Evolutionary conservation across 768 basidiomycete species (phyloP).

Genomic region (Auriscalpium microsporum): DNA sequence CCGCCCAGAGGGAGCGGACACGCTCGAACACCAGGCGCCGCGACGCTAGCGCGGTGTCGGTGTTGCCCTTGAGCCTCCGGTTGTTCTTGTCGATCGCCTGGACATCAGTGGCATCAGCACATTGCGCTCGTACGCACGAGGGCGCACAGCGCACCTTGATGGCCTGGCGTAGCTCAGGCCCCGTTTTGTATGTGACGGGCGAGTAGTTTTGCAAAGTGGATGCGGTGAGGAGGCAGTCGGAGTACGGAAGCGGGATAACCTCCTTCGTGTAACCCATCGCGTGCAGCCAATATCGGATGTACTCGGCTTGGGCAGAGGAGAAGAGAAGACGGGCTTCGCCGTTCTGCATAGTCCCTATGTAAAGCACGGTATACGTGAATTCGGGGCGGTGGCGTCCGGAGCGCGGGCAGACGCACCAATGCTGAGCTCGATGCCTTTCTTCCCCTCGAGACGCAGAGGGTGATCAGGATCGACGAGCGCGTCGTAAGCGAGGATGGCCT

Average conservation of each 20-base stretch:
- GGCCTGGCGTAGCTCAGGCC: slow-evolving; percentile 45
- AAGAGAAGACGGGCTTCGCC: slow-evolving; percentile 77
- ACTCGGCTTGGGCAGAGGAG: slow-evolving; percentile 80
- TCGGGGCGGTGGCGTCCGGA: background rate
- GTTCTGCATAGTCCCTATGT: slow-evolving; percentile 52
- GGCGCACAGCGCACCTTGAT: slow-evolving; percentile 39
- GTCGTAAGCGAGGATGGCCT: slow-evolving; percentile 63
- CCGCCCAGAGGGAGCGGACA: slow-evolving; percentile 53
- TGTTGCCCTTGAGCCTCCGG: slow-evolving; percentile 56
- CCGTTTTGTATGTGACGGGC: slow-evolving; percentile 47
- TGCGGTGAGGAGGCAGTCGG: slow-evolving; percentile 61
- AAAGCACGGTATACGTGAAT: background rate
- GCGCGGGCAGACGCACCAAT: slow-evolving; percentile 38
- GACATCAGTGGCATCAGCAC: too few species aligned
- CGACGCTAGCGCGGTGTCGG: slow-evolving; percentile 43
- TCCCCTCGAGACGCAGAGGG: slow-evolving; percentile 56
- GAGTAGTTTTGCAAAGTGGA: slow-evolving; percentile 51
- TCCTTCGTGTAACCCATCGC: slow-evolving; percentile 58
- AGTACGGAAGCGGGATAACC: slow-evolving; percentile 66
- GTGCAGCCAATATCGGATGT: slow-evolving; percentile 76
- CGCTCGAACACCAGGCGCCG: slow-evolving; percentile 63
- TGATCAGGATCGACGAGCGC: slow-evolving; percentile 62
- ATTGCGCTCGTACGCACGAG: too few species aligned
- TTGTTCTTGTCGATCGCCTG: slow-evolving; percentile 77
- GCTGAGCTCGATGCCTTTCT: slow-evolving; percentile 62